phyloP scores from a whole-genome alignment of 2,329 filamentous ascomycete species.

The Leptographium wingfieldii region DNA sequence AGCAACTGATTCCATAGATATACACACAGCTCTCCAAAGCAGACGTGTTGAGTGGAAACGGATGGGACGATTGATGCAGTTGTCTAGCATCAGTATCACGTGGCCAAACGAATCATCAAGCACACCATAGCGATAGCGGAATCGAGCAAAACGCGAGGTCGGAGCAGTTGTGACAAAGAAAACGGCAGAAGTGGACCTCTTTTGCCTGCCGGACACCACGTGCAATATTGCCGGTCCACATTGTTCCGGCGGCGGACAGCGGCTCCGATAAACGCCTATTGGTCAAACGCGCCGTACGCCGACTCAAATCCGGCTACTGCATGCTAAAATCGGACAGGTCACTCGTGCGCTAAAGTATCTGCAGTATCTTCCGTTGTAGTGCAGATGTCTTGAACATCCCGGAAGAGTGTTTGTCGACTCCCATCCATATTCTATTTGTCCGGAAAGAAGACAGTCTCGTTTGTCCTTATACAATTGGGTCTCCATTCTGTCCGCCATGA shows the following conservation, averaged over 20 bases:
- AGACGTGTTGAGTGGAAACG: background rate
- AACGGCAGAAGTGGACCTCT: background rate
- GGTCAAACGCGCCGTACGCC: background rate
- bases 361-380: no score
- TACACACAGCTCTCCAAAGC: background rate
- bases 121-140: background rate
- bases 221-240: background rate
- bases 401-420: background rate
- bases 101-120: background rate
- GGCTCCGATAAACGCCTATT: background rate
- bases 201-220: background rate
- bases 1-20: background rate
- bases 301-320: background rate
- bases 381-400: background rate
- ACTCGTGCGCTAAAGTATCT: background rate
- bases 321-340: background rate
- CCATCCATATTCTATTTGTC: no score
- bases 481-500: no score
- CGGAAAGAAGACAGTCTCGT: no score
- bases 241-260: background rate
- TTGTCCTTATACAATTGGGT: no score
- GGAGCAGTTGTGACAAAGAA: background rate
- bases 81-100: background rate
- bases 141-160: background rate
- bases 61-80: background rate